These are phyloP conservation scores for Aspergillus chevalieri DNA, from an alignment of 2,329 filamentous ascomycete genomes.

Conservation along the genomic window DNA sequence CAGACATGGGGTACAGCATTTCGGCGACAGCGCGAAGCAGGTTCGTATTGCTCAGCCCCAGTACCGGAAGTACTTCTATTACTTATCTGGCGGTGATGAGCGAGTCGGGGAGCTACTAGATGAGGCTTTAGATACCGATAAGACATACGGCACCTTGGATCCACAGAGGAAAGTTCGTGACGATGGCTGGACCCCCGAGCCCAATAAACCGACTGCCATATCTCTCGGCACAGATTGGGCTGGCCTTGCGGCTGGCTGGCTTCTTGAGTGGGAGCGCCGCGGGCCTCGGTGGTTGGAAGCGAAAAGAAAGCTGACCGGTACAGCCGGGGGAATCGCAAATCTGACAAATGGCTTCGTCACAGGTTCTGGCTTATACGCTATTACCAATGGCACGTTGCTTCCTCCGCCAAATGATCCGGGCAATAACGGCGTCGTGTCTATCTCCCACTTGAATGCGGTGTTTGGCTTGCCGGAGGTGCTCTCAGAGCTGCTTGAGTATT, in stretches of 20 bases:
- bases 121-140: conserved; percentile 48
- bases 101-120: conserved; percentile 50
- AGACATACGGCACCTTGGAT: conserved; percentile 50
- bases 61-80: conserved; percentile 55
- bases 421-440: conserved; percentile 47
- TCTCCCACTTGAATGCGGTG: conserved; percentile 53
- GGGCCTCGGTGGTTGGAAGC: conserved; percentile 51
- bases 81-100: conserved; percentile 52
- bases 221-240: conserved; percentile 56
- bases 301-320: conserved; percentile 44
- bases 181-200: conserved; percentile 45
- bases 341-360: conserved; percentile 57
- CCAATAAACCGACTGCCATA: conserved; percentile 41
- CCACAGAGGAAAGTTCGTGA: conserved; percentile 54
- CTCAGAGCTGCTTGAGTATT: conserved; percentile 50
- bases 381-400: conserved; percentile 43
- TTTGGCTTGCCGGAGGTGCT: conserved; percentile 56
- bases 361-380: conserved; percentile 49
- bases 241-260: conserved; percentile 51
- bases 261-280: conserved; percentile 56
- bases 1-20: conserved; percentile 59
- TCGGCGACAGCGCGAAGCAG: conserved; percentile 56
- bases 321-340: conserved; percentile 47
- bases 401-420: conserved; percentile 49
- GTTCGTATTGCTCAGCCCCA: conserved; percentile 54